Evolutionary conservation across 1,284 basidiomycete species (phyloP).

Genomic region (Bjerkandera adusta): DNA sequence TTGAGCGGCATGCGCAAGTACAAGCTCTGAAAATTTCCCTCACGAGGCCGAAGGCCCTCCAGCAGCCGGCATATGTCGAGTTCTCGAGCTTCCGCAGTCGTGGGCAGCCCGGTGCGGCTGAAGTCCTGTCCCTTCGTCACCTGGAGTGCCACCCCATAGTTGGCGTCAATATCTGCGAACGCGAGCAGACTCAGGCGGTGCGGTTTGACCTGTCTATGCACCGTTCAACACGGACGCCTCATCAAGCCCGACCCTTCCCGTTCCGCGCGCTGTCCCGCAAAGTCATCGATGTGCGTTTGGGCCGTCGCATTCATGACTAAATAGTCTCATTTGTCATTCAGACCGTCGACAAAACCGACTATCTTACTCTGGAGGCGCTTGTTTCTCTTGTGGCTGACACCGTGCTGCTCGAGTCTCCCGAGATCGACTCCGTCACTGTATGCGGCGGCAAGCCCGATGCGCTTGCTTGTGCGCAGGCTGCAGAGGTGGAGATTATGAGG

Average conservation of each 20-base stretch:
- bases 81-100: slow-evolving; percentile 37
- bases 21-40: slow-evolving; percentile 41
- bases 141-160: slow-evolving; percentile 62
- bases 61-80: slow-evolving; percentile 49
- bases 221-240: slow-evolving; percentile 15
- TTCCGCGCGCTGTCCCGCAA: slow-evolving; percentile 32
- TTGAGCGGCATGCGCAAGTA: slow-evolving; percentile 37
- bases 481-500: slow-evolving; percentile 58
- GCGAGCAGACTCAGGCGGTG: slow-evolving; percentile 69
- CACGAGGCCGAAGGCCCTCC: slow-evolving; percentile 48
- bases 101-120: slow-evolving; percentile 13
- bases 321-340: slow-evolving; percentile 21
- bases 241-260: slow-evolving; percentile 26
- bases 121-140: slow-evolving; percentile 43
- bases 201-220: slow-evolving; percentile 49
- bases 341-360: slow-evolving; percentile 47
- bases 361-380: slow-evolving; percentile 75
- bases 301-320: no score
- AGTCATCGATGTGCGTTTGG: neutral
- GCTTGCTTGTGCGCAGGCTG: slow-evolving; percentile 64
- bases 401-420: slow-evolving; percentile 29
- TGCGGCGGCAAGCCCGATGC: slow-evolving; percentile 79
- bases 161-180: slow-evolving; percentile 74
- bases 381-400: slow-evolving; percentile 57
- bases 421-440: slow-evolving; percentile 45